These are phyloP conservation scores for Penicillium daleae DNA, from an alignment of 495 filamentous ascomycete genomes.

Conservation along the genomic window DNA sequence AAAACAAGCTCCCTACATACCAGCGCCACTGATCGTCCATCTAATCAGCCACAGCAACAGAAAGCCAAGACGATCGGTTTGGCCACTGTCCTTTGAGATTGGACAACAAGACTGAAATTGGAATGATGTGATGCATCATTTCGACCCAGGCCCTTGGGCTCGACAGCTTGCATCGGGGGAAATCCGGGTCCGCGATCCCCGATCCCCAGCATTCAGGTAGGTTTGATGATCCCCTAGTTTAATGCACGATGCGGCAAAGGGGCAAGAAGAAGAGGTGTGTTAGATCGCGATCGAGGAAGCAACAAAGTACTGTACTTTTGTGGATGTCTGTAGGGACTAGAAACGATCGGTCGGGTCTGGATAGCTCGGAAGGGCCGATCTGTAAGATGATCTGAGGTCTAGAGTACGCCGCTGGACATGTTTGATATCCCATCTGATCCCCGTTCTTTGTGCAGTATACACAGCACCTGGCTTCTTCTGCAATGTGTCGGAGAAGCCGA, in stretches of 20 bases:
- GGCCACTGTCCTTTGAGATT: conserved; percentile 1
- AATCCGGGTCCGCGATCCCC: conserved; percentile 24
- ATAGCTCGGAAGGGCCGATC: neutral
- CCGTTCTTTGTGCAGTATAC: neutral
- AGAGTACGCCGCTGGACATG: neutral
- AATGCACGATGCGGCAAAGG: conserved; percentile 27
- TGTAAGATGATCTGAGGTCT: conserved; percentile 9
- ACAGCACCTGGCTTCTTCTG: neutral
- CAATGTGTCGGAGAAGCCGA: conserved; percentile 5
- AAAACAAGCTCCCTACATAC: conserved; percentile 31
- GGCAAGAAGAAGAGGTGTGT: neutral
- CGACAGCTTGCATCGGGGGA: conserved; percentile 32
- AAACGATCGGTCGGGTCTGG: conserved; percentile 15
- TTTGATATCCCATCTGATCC: neutral
- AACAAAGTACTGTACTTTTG: neutral
- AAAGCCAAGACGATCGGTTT: conserved; percentile 11
- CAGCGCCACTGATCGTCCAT: conserved; percentile 11
- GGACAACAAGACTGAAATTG: conserved; percentile 1
- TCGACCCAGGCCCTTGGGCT: conserved; percentile 17
- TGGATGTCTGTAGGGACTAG: neutral
- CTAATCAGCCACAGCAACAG: neutral
- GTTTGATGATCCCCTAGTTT: conserved; percentile 19
- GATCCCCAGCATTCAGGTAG: conserved; percentile 4
- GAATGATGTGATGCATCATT: conserved; percentile 30
- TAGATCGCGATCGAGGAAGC: conserved; percentile 17